Evolutionary conservation across 2,329 filamentous ascomycete species (phyloP).

Genomic region (Aspergillus chevalieri): DNA sequence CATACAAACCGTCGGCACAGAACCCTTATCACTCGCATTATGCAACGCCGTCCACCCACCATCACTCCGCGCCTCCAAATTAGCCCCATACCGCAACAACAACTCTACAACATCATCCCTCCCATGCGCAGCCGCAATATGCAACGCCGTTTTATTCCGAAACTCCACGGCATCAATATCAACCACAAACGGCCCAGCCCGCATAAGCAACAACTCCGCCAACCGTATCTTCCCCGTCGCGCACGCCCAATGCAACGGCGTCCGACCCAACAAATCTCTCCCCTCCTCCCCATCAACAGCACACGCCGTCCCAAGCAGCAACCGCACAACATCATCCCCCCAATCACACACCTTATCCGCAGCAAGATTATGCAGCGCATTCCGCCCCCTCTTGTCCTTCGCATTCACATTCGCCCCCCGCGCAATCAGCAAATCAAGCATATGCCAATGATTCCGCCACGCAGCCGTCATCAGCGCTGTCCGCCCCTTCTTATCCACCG

Average conservation of each 20-base stretch:
- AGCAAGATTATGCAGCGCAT: slow-evolving; percentile 38
- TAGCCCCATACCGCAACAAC: slow-evolving; percentile 40
- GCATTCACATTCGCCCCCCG: slow-evolving; percentile 32
- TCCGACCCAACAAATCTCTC: slow-evolving; percentile 44
- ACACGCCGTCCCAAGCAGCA: slow-evolving; percentile 36
- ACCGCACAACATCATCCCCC: slow-evolving; percentile 40
- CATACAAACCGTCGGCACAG: slow-evolving; percentile 38
- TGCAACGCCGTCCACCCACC: slow-evolving; percentile 51
- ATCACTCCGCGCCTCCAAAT: slow-evolving; percentile 44
- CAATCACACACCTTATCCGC: slow-evolving; percentile 44
- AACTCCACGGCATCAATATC: slow-evolving; percentile 39
- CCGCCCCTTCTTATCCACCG: slow-evolving; percentile 41
- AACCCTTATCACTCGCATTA: slow-evolving; percentile 49
- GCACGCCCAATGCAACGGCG: slow-evolving; percentile 54
- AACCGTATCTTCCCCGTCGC: slow-evolving; percentile 50
- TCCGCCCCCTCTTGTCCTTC: slow-evolving; percentile 23
- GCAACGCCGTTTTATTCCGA: slow-evolving; percentile 42
- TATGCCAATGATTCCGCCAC: slow-evolving; percentile 36
- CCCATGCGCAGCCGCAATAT: slow-evolving; percentile 44
- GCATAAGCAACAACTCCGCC: slow-evolving; percentile 42
- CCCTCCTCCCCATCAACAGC: slow-evolving; percentile 35
- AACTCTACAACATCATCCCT: slow-evolving; percentile 32
- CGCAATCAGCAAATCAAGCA: slow-evolving; percentile 33
- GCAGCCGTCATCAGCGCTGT: slow-evolving; percentile 42
- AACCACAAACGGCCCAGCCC: slow-evolving; percentile 27